Evolutionary conservation across 2,329 filamentous ascomycete species (phyloP).

Genomic region (Neopestalotiopsis rosae): DNA sequence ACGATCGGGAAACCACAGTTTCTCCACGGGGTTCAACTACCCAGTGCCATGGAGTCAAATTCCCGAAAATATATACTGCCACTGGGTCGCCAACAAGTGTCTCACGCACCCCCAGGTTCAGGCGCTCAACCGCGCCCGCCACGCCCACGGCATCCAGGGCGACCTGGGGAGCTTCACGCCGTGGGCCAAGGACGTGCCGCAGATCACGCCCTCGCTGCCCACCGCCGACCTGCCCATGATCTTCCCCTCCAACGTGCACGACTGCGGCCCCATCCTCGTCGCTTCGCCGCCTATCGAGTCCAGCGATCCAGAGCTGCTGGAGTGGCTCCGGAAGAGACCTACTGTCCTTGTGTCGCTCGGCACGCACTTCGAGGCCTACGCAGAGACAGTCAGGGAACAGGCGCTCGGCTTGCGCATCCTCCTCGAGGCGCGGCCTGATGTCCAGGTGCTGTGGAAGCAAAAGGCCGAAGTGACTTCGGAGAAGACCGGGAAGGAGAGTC

Average conservation of each 20-base stretch:
- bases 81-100: background rate
- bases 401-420: slow-evolving; percentile 21
- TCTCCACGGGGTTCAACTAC: slow-evolving; percentile 9
- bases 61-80: background rate
- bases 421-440: slow-evolving; percentile 20
- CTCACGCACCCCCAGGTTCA: background rate
- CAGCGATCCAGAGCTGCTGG: slow-evolving; percentile 8
- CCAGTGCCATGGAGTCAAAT: background rate
- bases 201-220: slow-evolving; percentile 21
- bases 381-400: slow-evolving; percentile 20
- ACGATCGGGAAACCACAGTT: no score
- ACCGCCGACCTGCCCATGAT: slow-evolving; percentile 24
- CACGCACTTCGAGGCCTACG: slow-evolving; percentile 23
- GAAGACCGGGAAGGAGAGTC: background rate
- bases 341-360: slow-evolving; percentile 26
- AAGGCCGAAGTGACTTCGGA: background rate
- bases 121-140: background rate
- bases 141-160: background rate
- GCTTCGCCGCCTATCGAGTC: slow-evolving; percentile 20
- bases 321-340: slow-evolving; percentile 22
- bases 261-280: slow-evolving; percentile 25
- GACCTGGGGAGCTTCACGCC: background rate
- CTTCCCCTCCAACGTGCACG: slow-evolving; percentile 20
- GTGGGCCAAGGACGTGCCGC: background rate
- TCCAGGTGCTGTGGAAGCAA: slow-evolving; percentile 26